These are phyloP conservation scores for Wickerhamomyces silvicola DNA, from an alignment of 805 yeast genomes.

Conservation along the genomic window DNA sequence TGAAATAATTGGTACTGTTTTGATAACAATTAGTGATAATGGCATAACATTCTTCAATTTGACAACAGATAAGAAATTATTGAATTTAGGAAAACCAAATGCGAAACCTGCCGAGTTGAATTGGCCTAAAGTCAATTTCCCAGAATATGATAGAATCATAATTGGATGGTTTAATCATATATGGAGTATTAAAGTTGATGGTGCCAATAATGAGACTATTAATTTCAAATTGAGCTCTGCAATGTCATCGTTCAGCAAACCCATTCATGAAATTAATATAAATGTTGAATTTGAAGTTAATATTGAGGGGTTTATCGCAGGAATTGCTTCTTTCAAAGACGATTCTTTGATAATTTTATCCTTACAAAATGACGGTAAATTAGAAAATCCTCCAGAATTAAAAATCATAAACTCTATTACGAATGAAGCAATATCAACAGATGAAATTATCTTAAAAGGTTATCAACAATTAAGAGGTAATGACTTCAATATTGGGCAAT, in stretches of 20 bases:
- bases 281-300: conserved; percentile 34
- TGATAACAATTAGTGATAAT: conserved; percentile 78
- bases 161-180: conserved; percentile 81
- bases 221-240: conserved; percentile 30
- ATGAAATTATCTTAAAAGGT: conserved; percentile 63
- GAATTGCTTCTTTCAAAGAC: conserved; percentile 69
- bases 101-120: conserved; percentile 68
- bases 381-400: conserved; percentile 60
- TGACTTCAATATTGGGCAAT: conserved; percentile 66
- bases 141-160: conserved; percentile 58
- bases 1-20: conserved; percentile 52
- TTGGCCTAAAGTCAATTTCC: conserved; percentile 70
- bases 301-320: conserved; percentile 56
- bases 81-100: conserved; percentile 49
- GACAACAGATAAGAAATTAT: conserved; percentile 40
- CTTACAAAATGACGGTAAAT: conserved; percentile 31
- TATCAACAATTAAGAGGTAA: conserved; percentile 61
- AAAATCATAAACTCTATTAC: conserved; percentile 56
- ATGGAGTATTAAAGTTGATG: conserved; percentile 57
- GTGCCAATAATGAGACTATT: conserved; percentile 2
- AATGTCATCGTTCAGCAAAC: conserved; percentile 43
- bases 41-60: conserved; percentile 71
- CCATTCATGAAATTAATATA: conserved; percentile 36
- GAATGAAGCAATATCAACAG: conserved; percentile 72
- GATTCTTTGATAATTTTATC: conserved; percentile 61